Evolutionary conservation across 169 alveolate genomes (phyloP), one percentile per base, ranked within the genome.

Genomic region (Amoebophrya sp.): DNA sequence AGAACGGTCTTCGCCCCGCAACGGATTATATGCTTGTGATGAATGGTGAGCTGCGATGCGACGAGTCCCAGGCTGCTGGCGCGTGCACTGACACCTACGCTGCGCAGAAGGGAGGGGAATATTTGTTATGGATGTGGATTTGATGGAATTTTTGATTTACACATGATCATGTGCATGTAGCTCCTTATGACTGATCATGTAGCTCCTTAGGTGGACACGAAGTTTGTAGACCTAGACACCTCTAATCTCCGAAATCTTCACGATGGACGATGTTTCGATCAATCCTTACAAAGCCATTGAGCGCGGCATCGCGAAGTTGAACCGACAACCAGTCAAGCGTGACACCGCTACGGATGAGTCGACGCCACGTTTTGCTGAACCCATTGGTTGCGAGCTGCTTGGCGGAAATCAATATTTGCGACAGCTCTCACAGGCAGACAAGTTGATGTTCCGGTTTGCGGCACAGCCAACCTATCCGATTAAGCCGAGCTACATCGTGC

Each of bases 1-100:
- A 34, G 6, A 90, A 41, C 55, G 92, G 92, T 24, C 41, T 90
- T 77, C 53, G 40, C 47, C 92, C 92, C 0, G 92, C 24, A 18
- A 90, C 92, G 6, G 41, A 41, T 78, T 90, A 90, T 41, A 90
- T 41, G 92, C 33, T 90, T 2, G 92, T 90, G 0, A 90, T 90
- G 92, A 90, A 90, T 78, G 65, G 83, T 36, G 83, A 65, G 83
- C 26, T 65, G 33, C 18, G n/a, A 18, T 65, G 83, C 83, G 83
- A 65, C 83, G 38, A 26, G 2, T 26, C 83, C 36, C 91, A 89
- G 76, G 29, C 41, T 18, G 6, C 18, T 6, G 83, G 83, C 83
- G 26, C 2, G 33, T 65, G 83, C 83, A 0, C 33, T 29, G 83
- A 65, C 39, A 6, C 26, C 39, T 0, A 26, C 83, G 83, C 83